Conservation (phyloP, 768 basidiomycete species). For the Kwoniella europaea region DNA sequence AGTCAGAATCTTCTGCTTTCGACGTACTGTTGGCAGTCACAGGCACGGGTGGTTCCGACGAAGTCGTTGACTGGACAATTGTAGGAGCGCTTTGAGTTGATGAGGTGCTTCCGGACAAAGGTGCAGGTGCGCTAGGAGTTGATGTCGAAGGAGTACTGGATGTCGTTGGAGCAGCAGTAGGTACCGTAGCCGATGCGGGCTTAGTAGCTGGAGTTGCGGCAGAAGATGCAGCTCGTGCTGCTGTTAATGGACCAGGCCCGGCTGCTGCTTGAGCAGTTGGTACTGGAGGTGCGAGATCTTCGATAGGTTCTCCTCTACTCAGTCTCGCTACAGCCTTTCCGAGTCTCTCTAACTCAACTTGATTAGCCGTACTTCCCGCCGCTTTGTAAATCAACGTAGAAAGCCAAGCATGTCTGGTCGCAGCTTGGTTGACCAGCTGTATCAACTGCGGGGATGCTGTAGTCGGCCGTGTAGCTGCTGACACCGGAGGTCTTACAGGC, state of each 20-base stretch:
- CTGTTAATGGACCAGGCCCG: slow-evolving; percentile 8
- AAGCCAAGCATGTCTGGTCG: slow-evolving; percentile 45
- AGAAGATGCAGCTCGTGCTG: slow-evolving; percentile 4
- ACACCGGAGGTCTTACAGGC: slow-evolving; percentile 2
- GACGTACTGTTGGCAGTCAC: not conserved
- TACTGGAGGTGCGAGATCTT: slow-evolving; percentile 22
- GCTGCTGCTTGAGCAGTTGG: not conserved
- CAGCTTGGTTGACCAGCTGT: slow-evolving; percentile 49
- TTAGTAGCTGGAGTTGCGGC: not conserved
- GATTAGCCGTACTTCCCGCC: slow-evolving; percentile 41
- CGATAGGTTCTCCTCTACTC: slow-evolving; percentile 38
- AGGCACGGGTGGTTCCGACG: not conserved
- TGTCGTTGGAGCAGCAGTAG: slow-evolving; percentile 9
- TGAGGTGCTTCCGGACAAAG: not conserved
- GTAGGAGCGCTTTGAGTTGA: slow-evolving; percentile 9
- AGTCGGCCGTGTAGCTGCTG: slow-evolving; percentile 10
- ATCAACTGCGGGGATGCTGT: slow-evolving; percentile 35
- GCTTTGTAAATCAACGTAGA: slow-evolving; percentile 53
- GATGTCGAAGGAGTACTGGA: not conserved
- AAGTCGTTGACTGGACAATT: not conserved
- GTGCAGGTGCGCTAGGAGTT: not conserved
- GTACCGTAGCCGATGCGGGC: not conserved
- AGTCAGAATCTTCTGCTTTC: slow-evolving; percentile 17
- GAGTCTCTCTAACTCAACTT: slow-evolving; percentile 46
- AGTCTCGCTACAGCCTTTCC: slow-evolving; percentile 42